phyloP scores from a whole-genome alignment of 2,329 filamentous ascomycete genomes.

The Apiospora saccharicola region DNA sequence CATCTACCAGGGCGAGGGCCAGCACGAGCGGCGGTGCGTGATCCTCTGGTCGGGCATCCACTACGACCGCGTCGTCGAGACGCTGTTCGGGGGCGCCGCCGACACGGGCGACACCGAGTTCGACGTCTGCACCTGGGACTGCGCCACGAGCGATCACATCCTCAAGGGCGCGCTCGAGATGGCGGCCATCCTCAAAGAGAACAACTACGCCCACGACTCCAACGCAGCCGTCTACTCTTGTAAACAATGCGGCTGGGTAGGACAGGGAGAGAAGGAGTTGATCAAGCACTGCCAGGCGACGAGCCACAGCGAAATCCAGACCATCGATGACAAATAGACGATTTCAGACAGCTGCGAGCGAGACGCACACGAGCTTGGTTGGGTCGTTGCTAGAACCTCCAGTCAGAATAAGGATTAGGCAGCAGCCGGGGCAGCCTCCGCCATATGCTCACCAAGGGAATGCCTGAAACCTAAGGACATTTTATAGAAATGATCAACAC shows the following conservation, averaged over 20 bases:
- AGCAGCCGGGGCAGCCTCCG: neutral
- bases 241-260: slow-evolving; percentile 73
- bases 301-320: slow-evolving; percentile 65
- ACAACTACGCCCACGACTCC: slow-evolving; percentile 90
- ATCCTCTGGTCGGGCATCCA: slow-evolving; percentile 93
- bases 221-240: slow-evolving; percentile 81
- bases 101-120: slow-evolving; percentile 70
- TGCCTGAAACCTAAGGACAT: neutral
- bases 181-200: slow-evolving; percentile 69
- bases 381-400: neutral
- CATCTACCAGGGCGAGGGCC: slow-evolving; percentile 77
- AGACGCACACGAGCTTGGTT: neutral
- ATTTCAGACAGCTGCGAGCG: neutral
- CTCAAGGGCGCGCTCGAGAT: slow-evolving; percentile 72
- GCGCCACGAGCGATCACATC: slow-evolving; percentile 60
- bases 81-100: slow-evolving; percentile 64
- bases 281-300: slow-evolving; percentile 68
- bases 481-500: neutral
- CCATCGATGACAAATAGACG: slow-evolving; percentile 46
- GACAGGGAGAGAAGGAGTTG: slow-evolving; percentile 71
- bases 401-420: neutral
- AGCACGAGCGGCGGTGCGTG: slow-evolving; percentile 70
- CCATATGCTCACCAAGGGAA: neutral
- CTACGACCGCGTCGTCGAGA: slow-evolving; percentile 88
- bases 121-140: slow-evolving; percentile 70